A percentile compares a stretch with the other conserved stretches of the same genome.
phyloP scores from a whole-genome alignment of 23 red algal genomes.

The Gracilaria vermiculophylla region DNA sequence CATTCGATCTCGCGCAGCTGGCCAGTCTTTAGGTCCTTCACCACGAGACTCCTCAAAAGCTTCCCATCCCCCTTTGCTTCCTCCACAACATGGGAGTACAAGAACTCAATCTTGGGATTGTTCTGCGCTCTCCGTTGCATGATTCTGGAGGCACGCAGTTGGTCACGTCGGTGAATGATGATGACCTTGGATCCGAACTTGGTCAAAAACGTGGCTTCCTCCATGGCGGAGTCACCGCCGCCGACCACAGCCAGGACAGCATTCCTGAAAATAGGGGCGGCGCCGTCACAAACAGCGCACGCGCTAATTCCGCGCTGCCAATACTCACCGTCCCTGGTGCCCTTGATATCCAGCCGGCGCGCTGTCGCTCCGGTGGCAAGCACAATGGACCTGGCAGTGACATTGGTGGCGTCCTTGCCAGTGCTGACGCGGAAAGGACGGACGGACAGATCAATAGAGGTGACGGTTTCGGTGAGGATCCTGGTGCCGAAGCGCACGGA shows the following conservation, averaged over 20 bases:
- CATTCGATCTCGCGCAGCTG: slow-evolving; percentile 35
- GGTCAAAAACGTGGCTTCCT: slow-evolving; percentile 95
- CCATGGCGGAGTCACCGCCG: slow-evolving; percentile 95
- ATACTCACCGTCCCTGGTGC: slow-evolving; percentile 71
- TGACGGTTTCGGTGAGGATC: slow-evolving; percentile 91
- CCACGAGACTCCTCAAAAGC: slow-evolving; percentile 64
- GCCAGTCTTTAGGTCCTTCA: slow-evolving; percentile 74
- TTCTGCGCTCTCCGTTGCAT: slow-evolving; percentile 89
- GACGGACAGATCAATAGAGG: slow-evolving; percentile 69
- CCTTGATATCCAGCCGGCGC: slow-evolving; percentile 80
- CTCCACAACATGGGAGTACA: slow-evolving; percentile 78
- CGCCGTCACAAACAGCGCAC: slow-evolving; percentile 98
- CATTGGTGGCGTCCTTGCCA: slow-evolving; percentile 42
- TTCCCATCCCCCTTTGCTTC: slow-evolving; percentile 84
- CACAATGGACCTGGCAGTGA: slow-evolving; percentile 66
- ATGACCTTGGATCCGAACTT: slow-evolving; percentile 83
- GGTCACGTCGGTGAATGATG: slow-evolving; percentile 85
- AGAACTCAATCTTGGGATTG: slow-evolving; percentile 77
- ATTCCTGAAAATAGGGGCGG: slow-evolving; percentile 85
- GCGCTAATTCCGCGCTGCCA: slow-evolving; percentile 96
- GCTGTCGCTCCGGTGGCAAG: slow-evolving; percentile 93
- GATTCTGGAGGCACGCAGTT: slow-evolving; percentile 86
- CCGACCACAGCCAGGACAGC: slow-evolving; percentile 84
- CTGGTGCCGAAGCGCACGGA: slow-evolving; percentile 67
- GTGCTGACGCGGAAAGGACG: slow-evolving; percentile 76